Evolutionary conservation across 2,329 filamentous ascomycete genomes (phyloP), one percentile per base, ranked within the genome.

Genomic region (Aspergillus oerlinghausenensis): DNA sequence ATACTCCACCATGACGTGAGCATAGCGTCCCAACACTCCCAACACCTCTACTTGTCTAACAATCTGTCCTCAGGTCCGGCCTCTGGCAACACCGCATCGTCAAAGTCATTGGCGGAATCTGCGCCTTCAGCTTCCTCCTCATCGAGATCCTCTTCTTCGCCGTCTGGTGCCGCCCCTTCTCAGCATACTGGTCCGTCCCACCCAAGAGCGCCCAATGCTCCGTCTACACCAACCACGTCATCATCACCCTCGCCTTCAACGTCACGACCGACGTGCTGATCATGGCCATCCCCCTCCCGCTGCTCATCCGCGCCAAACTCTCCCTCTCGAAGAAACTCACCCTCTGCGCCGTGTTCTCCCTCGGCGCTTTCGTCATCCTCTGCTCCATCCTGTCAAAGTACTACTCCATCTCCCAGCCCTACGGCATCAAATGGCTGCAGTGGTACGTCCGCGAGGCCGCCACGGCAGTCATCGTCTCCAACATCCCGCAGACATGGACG

Each of bases 381-480:
- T 80, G 81, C 19, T 82, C 83, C 10, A 77, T 82, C 5, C 72
- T 87, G 17, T 86, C 85, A 6, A 84, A 85, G 58, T 83, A 84
- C 64, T 85, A 84, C 70, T 84, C 82, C 48, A 85, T 87, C 58
- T 78, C 72, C 17, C 70, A 82, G 21, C 81, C 81, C 0, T 85
- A 83, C 65, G 81, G 80, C 2, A 73, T 75, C 14, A 70, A 80
- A 40, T 87, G 84, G 75, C 78, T 84, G 0, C 80, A 80, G 61
- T 87, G 84, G 83, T 84, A 85, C 60, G 78, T 84, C 8, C 78
- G 82, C 28, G 84, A 87, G 65, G 78, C 80, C 11, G 82, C 80
- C 48, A 84, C 84, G 0, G 82, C 83, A 5, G 76, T 87, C 43
- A 77, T 85, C 50, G 83, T 86, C 17, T 79, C 83, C 28, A 87